Evolutionary conservation across 1,284 basidiomycete genomes (phyloP), one percentile per base, ranked within the genome.

Genomic region (Papiliotrema nemorosa): DNA sequence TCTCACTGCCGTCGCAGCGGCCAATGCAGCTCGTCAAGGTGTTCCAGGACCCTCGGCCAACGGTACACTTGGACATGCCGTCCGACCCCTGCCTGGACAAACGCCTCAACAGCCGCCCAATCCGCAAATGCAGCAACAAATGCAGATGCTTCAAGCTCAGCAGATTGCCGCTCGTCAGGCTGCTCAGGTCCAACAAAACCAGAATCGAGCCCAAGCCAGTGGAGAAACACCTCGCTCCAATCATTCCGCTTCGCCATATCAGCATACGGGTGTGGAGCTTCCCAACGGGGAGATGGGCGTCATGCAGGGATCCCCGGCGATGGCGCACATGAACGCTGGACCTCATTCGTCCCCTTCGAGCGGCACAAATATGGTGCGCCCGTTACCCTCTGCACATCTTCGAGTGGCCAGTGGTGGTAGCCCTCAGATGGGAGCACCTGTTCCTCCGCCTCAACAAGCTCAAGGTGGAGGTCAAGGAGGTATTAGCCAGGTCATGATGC

Each of bases 141-240:
- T 72, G 44, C 69, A 69, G 50, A 50, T 69, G n/a, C 54, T 69
- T 9, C 67, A 71, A 48, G 66, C 66, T 14, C 69, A 71, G 33
- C 63, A 66, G 39, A 50, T 64, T 7, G 65, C 67, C 0, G 67
- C 62, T 12, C 56, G 59, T 44, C 62, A 62, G 45, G 61, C 64
- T 3, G 47, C 60, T 13, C 61, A 64, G 35, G 53, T 49, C 12
- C 53, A 58, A 42, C 54, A 58, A 44, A 54, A 43, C 20, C 51
- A 54, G 22, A 34, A 41, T 12, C 42, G 53, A 27, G 43, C 41
- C 25, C n/a, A n/a, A n/a, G 42, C 50, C 1, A 47, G 46, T 37
- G 52, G 49, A 13, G 65, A 60, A 6, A 67, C 63, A 16, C 63
- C 64, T 4, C 60, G 56, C 21, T 53, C 56, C 24, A 63, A 67